Conservation (phyloP, 2,329 filamentous ascomycete genomes). For the Diaporthe batatas region DNA sequence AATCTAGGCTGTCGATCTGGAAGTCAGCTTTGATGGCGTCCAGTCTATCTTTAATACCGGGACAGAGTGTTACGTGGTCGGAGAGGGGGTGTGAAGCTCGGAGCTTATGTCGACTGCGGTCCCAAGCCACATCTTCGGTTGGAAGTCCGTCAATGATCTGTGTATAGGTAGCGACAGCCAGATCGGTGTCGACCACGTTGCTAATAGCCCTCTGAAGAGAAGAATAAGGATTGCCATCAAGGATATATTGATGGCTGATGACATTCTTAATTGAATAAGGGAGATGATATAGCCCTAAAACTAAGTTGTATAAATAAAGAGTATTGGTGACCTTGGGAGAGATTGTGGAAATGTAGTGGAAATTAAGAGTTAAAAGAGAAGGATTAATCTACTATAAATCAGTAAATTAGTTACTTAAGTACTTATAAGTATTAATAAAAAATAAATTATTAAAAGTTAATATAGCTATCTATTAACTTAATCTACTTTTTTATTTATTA, state of each 20-base stretch:
- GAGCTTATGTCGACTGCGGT: conserved; percentile 19
- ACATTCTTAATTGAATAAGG: not conserved
- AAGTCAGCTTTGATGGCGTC: conserved; percentile 30
- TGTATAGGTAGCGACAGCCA: conserved; percentile 3
- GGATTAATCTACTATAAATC: no score
- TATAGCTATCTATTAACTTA: no score
- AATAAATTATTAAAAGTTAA: no score
- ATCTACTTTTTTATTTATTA: no score
- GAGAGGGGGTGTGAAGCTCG: conserved; percentile 28
- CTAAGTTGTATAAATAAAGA: not conserved
- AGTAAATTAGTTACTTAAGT: no score
- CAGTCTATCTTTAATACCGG: conserved; percentile 35
- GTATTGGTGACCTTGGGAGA: not conserved
- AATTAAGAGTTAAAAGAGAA: no score
- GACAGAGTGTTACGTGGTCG: conserved; percentile 38
- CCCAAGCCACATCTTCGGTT: conserved; percentile 25
- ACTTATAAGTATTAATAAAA: no score
- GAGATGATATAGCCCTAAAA: not conserved
- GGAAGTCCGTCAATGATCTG: conserved; percentile 25
- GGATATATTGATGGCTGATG: not conserved
- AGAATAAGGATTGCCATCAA: not conserved
- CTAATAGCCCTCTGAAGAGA: not conserved
- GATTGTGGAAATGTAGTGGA: no score
- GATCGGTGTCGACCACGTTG: conserved; percentile 5
- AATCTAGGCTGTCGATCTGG: conserved; percentile 17